These are phyloP conservation scores for Parmales sp. DNA, from an alignment of 108 stramenopile genomes.

Conservation along the genomic window DNA sequence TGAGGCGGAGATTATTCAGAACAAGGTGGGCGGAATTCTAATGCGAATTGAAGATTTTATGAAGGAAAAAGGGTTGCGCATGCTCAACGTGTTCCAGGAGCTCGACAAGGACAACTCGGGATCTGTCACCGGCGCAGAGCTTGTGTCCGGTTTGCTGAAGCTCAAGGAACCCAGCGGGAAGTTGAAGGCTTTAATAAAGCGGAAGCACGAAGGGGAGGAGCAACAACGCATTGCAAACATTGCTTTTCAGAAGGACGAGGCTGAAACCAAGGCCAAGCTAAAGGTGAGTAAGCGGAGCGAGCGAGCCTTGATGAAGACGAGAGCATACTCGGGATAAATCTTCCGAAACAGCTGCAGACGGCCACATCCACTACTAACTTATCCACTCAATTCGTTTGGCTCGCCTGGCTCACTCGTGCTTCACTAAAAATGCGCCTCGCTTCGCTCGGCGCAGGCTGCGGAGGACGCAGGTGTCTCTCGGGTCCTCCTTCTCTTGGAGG, in stretches of 20 bases:
- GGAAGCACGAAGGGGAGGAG: no score
- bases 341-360: no score
- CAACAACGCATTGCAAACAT: no score
- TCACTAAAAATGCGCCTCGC: background rate
- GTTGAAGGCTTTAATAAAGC: no score
- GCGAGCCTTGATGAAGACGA: background rate
- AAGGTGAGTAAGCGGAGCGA: background rate
- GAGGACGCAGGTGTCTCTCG: background rate
- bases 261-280: background rate
- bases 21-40: conserved; percentile 1
- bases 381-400: no score
- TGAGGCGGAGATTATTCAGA: background rate
- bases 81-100: conserved; percentile 8
- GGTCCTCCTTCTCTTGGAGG: background rate
- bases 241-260: conserved; percentile 9
- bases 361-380: no score
- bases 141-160: background rate
- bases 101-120: background rate
- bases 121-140: background rate
- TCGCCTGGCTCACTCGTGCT: no score
- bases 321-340: no score
- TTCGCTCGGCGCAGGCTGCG: no score
- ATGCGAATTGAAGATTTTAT: conserved; percentile 2
- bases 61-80: background rate
- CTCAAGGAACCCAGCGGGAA: conserved; percentile 10